Base-by-base conservation (phyloP, 1,284 basidiomycete species). In the Cutaneotrichosporon sp. region DNA sequence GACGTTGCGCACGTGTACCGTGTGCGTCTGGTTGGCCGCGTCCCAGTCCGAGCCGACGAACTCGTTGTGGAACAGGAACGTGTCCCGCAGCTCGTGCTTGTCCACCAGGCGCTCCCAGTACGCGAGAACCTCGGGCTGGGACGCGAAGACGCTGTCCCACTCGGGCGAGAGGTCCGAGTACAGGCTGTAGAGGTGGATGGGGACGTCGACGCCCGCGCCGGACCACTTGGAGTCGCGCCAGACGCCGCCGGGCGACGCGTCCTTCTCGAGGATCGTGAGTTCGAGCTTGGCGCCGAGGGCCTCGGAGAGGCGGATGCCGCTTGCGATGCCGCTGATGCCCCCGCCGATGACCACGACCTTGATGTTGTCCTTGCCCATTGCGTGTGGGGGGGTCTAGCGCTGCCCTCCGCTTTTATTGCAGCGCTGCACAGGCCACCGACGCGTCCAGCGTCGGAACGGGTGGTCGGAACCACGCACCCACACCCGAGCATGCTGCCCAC, bases 191-290 rank as follows among this genome's bases (percentile, higher is more conserved):
- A 70, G 54, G 43, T 71, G 70, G 47, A 70, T 71, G 9, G 67
- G 68, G n/a, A 73, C 63, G 52, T 74, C 72, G 25, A 74, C 71
- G 16, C 68, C 57, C n/a, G 53, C 22, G 2, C 68, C 67, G 1
- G 68, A 65, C 72, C 72, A 74, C 0, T 51, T 54, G 2, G 63
- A 58, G 50, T 73, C 69, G 1, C 69, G 59, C 72, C 72, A 74
- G 1, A 71, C 65, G 2, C 72, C 72, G 8, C 72, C 72, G 0
- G 68, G 58, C 0, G 64, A 59, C 0, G 33, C 42, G 1, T 46
- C 46, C 36, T 67, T 66, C 64, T 74, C 72, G 24, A 69, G 66
- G 14, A 71, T 66, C 66, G 64, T 67, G 10, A 72, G 36, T 4
- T 63, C 52, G 25, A 70, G 59, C 1, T 56, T 24, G 24, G 64